Evolutionary conservation across 2,329 filamentous ascomycete species (phyloP), one percentile per base, ranked within the genome.

Genomic region (Epichloe uncinata): DNA sequence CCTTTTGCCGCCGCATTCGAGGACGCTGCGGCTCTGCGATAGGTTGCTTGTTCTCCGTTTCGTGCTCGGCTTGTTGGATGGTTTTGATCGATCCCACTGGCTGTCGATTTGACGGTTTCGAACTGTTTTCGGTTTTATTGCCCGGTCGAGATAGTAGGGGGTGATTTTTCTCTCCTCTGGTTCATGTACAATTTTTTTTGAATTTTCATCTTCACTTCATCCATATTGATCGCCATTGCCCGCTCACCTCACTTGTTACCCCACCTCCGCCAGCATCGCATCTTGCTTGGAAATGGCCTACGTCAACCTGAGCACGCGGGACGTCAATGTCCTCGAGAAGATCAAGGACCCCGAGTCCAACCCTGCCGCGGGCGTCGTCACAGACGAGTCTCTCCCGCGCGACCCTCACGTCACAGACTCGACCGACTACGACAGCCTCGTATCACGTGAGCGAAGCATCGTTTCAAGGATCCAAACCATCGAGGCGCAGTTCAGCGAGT

Each of bases 311-410:
- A 82, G 74, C 61, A 68, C 64, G 43, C 75, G 75, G 54, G 81
- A 85, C 61, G 66, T 79, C 61, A 73, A 78, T 50, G 73, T 84
- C 56, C 74, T 85, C 51, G 73, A 78, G 54, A 83, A 83, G 62
- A 83, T 85, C 63, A 78, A 77, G 58, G 80, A 85, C 53, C 81
- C 81, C 1, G 81, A 85, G 59, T 74, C 74, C 7, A 73, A 82
- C 54, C 76, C 81, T 13, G 69, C 73, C 15, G 66, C 72, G 9
- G 67, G 72, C 12, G 65, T 79, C 48, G 68, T 79, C 50, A 68
- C 82, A 51, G 77, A 82, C 60, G 60, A 69, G 42, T 72, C 68
- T 33, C 66, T 74, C 52, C 77, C 72, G 8, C 78, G 73, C 56
- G 79, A 84, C 53, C 78, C 81, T 4, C 69, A 80, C 50, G 61